These are phyloP conservation scores for Trichoderma brevicompactum DNA, from an alignment of 2,329 filamentous ascomycete species.

Conservation along the genomic window DNA sequence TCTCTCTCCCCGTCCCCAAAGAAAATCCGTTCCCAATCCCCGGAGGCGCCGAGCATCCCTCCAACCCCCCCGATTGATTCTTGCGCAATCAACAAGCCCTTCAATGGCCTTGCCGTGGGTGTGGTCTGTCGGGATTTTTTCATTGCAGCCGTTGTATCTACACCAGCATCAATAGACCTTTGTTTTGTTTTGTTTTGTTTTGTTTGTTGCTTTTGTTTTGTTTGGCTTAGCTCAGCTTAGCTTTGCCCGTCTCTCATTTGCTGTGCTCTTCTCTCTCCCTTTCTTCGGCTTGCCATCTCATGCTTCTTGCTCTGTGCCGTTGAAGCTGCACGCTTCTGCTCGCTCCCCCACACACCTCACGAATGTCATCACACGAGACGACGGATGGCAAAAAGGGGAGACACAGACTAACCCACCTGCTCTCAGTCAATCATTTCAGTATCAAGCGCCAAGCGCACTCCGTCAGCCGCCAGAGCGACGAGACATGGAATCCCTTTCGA, in stretches of 20 bases:
- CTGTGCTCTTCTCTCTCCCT: neutral
- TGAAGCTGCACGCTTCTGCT: constrained; percentile 26
- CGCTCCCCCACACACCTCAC: constrained; percentile 1
- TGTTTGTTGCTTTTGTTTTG: neutral
- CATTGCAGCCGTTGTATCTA: constrained; percentile 4
- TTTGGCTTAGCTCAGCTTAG: neutral
- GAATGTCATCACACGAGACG: constrained; percentile 27
- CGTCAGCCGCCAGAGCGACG: constrained; percentile 46
- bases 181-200: neutral
- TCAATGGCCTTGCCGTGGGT: constrained; percentile 15
- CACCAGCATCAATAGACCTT: constrained; percentile 9
- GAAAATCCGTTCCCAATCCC: constrained; percentile 9
- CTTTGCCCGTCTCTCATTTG: constrained; percentile 4
- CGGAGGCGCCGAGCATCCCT: constrained; percentile 11
- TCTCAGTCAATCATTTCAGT: constrained; percentile 51
- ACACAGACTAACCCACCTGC: constrained; percentile 26
- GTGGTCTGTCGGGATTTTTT: constrained; percentile 9
- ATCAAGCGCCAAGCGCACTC: constrained; percentile 52
- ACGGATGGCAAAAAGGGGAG: constrained; percentile 8
- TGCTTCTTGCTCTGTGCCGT: constrained; percentile 17
- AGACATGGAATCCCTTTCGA: constrained; percentile 51
- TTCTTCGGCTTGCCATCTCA: constrained; percentile 12
- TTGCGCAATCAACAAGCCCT: constrained; percentile 1
- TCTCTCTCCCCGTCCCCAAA: neutral
- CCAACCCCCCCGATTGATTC: neutral